These are phyloP conservation scores for Mycena galericulata DNA, from an alignment of 768 basidiomycete genomes.

Conservation along the genomic window DNA sequence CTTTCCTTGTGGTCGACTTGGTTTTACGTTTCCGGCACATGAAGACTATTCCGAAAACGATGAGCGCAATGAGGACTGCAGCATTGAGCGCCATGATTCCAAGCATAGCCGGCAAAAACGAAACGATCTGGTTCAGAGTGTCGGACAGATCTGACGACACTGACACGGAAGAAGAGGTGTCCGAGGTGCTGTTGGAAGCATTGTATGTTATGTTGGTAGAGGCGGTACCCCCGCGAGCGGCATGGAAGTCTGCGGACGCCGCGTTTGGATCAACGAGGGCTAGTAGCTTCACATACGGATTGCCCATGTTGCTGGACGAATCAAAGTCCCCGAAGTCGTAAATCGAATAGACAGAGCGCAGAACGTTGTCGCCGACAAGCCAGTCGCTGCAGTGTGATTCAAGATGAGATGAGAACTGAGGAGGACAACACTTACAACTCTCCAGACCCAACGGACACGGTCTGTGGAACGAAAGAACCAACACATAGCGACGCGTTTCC, in stretches of 20 bases:
- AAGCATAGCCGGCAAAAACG: slow-evolving; percentile 79
- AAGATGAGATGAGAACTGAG: slow-evolving; percentile 6
- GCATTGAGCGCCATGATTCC: slow-evolving; percentile 85
- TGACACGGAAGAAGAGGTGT: slow-evolving; percentile 59
- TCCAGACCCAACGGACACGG: slow-evolving; percentile 65
- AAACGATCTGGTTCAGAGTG: slow-evolving; percentile 72
- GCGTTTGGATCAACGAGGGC: slow-evolving; percentile 74
- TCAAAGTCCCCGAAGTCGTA: slow-evolving; percentile 90
- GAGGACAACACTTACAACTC: slow-evolving; percentile 69
- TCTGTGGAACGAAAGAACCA: slow-evolving; percentile 81
- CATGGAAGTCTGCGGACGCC: slow-evolving; percentile 79
- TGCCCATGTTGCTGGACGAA: slow-evolving; percentile 70
- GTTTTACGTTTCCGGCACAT: slow-evolving; percentile 62
- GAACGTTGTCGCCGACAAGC: slow-evolving; percentile 85
- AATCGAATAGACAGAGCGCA: slow-evolving; percentile 85
- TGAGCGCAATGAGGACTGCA: slow-evolving; percentile 69
- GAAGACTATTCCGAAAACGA: slow-evolving; percentile 63
- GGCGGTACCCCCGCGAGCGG: slow-evolving; percentile 72
- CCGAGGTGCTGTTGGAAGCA: slow-evolving; percentile 55
- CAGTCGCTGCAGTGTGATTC: slow-evolving; percentile 68
- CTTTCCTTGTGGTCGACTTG: slow-evolving; percentile 43
- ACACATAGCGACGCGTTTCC: slow-evolving; percentile 66
- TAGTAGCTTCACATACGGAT: slow-evolving; percentile 83
- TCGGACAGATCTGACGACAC: slow-evolving; percentile 69
- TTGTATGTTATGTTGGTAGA: slow-evolving; percentile 78